Evolutionary conservation across 2,329 filamentous ascomycete species (phyloP), one percentile per base, ranked within the genome.

Genomic region (Penicillium sp.): DNA sequence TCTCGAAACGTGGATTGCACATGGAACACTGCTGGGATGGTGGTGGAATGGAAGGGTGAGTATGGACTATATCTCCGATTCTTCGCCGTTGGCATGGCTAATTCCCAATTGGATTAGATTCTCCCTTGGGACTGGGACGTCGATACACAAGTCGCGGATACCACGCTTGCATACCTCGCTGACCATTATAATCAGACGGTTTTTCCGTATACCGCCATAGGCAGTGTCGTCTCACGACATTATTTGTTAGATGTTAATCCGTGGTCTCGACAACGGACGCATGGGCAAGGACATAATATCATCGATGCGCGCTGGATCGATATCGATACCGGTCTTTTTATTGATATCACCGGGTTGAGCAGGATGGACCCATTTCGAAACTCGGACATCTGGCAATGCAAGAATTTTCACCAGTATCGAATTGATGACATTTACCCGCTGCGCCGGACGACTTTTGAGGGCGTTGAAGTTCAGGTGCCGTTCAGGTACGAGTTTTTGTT

Each of bases 261-360:
- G 0, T 77, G 80, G 67, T 74, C 79, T 52, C 69, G 68, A 40
- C 74, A 82, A 37, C 68, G 81, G 2, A 70, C 71, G 16, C 72
- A 77, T 14, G 80, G 80, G 29, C 74, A 84, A 51, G 84, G 84
- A 12, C 67, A 73, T 56, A 93, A 93, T 59, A 75, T 92, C 39
- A 92, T 92, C 53, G 86, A 92, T 62, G 85, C 81, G 15, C 75
- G 86, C 30, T 93, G 84, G 84, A 85, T 92, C 56, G 85, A 92
- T 61, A 73, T 74, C 41, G 64, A 68, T 38, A 92, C 81, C 52
- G 85, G 85, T 32, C 73, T 90, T 55, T 93, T 84, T 61, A 80
- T 92, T 60, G 85, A 92, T 61, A 87, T 93, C 55, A 92, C 86
- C 1, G 85, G 77, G 9, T 66, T 92, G 23, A 76, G 77, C 34